Evolutionary conservation across 1,284 basidiomycete species (phyloP).

Genomic region (Ustilago tritici): DNA sequence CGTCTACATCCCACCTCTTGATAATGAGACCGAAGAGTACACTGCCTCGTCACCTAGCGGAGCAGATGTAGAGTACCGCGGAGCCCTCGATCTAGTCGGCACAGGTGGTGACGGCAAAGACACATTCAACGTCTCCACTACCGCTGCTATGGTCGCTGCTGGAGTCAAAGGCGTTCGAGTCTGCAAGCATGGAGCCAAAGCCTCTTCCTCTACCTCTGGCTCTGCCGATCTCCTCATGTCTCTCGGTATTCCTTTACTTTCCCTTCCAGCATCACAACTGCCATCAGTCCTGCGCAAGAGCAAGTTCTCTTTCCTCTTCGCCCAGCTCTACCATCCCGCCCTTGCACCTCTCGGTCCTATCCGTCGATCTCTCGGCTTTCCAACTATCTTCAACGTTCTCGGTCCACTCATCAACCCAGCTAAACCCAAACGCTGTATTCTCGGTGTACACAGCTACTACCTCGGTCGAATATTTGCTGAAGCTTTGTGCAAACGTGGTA

Average conservation of each 20-base stretch:
- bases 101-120: conserved; percentile 97
- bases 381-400: conserved; percentile 96
- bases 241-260: conserved; percentile 82
- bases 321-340: conserved; percentile 90
- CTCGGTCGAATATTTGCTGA: conserved; percentile 88
- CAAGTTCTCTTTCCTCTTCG: conserved; percentile 93
- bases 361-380: conserved; percentile 88
- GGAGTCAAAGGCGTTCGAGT: conserved; percentile 88
- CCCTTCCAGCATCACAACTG: conserved; percentile 74
- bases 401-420: conserved; percentile 96
- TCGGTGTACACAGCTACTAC: conserved; percentile 87
- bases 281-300: conserved; percentile 46
- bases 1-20: conserved; percentile 38
- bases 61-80: conserved; percentile 46
- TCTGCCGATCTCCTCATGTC: conserved; percentile 92
- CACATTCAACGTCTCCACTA: conserved; percentile 97
- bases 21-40: conserved; percentile 25
- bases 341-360: conserved; percentile 86
- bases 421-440: conserved; percentile 80
- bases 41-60: neutral
- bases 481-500: conserved; percentile 76
- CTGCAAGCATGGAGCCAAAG: conserved; percentile 94
- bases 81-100: conserved; percentile 73
- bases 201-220: conserved; percentile 93
- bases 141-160: conserved; percentile 92